Evolutionary conservation across 768 basidiomycete species (phyloP).

Genomic region (Lentinula sp.): DNA sequence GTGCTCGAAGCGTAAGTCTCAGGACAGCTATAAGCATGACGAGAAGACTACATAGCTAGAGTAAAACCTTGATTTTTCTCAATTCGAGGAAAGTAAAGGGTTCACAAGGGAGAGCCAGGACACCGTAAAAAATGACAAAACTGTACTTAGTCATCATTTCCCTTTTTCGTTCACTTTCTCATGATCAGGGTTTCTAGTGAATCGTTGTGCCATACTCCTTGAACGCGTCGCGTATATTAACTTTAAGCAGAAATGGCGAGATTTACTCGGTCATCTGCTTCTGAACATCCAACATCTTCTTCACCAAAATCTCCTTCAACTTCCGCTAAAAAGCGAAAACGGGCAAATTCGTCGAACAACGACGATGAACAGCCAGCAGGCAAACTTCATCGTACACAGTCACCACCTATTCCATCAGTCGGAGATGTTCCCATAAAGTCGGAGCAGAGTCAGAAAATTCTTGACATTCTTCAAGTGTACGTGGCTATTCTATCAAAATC

Average conservation of each 20-base stretch:
- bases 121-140: not conserved
- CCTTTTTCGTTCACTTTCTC: not conserved
- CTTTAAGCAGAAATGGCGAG: conserved; percentile 50
- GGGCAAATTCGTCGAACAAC: conserved; percentile 27
- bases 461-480: conserved; percentile 49
- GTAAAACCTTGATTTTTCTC: no score
- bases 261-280: conserved; percentile 63
- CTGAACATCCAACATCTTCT: conserved; percentile 16
- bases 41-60: no score
- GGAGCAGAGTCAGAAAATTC: conserved; percentile 41
- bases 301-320: conserved; percentile 19
- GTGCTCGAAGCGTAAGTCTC: no score
- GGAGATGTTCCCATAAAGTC: conserved; percentile 43
- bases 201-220: not conserved
- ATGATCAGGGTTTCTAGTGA: conserved; percentile 1
- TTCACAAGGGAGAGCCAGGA: not conserved
- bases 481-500: conserved; percentile 13
- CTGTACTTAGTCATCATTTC: not conserved
- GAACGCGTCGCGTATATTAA: conserved; percentile 21
- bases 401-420: conserved; percentile 24
- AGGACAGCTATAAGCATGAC: no score
- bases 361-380: conserved; percentile 40
- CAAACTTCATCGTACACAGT: conserved; percentile 42
- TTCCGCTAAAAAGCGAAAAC: conserved; percentile 63
- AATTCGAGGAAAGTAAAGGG: not conserved